Evolutionary conservation across 495 filamentous ascomycete species (phyloP).

Genomic region (Penicillium parvum): DNA sequence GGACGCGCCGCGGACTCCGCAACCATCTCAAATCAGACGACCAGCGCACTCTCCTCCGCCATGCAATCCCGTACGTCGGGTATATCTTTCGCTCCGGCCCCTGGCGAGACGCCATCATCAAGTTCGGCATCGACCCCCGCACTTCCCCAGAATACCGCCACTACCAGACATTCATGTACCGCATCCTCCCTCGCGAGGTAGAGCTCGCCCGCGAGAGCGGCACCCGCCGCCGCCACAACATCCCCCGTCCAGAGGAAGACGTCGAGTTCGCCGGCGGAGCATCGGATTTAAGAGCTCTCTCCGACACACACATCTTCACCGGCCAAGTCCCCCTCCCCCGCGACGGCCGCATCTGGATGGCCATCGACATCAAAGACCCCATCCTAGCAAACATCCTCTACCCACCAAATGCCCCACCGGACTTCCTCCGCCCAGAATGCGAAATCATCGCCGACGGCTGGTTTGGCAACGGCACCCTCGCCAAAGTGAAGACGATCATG

Average conservation of each 20-base stretch:
- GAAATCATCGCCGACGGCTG: conserved; percentile 68
- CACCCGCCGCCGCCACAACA: conserved; percentile 46
- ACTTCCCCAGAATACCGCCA: conserved; percentile 64
- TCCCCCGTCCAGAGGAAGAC: conserved; percentile 18
- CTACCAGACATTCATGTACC: conserved; percentile 87
- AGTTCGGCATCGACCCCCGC: conserved; percentile 82
- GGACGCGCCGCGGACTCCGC: conserved; percentile 73
- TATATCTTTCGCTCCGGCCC: conserved; percentile 89
- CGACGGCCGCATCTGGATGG: conserved; percentile 87
- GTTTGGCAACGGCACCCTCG: conserved; percentile 72
- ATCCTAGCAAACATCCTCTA: conserved; percentile 23
- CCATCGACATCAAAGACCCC: conserved; percentile 83
- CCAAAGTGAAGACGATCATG: conserved; percentile 81
- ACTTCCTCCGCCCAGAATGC: conserved; percentile 42
- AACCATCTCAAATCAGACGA: conserved; percentile 53
- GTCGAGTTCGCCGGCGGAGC: too few species aligned
- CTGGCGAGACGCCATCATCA: conserved; percentile 81
- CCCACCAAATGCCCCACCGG: conserved; percentile 13
- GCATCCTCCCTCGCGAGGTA: conserved; percentile 62
- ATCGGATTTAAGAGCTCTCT: conserved; percentile 10
- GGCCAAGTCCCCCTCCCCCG: conserved; percentile 57
- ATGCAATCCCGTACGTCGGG: conserved; percentile 68
- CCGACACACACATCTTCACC: conserved; percentile 71
- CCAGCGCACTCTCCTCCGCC: conserved; percentile 53
- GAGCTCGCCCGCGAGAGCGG: conserved; percentile 79